A percentile compares a stretch with the other conserved stretches of the same genome.
phyloP scores from a whole-genome alignment of 441 rosid species.

The Metrosideros polymorpha region DNA sequence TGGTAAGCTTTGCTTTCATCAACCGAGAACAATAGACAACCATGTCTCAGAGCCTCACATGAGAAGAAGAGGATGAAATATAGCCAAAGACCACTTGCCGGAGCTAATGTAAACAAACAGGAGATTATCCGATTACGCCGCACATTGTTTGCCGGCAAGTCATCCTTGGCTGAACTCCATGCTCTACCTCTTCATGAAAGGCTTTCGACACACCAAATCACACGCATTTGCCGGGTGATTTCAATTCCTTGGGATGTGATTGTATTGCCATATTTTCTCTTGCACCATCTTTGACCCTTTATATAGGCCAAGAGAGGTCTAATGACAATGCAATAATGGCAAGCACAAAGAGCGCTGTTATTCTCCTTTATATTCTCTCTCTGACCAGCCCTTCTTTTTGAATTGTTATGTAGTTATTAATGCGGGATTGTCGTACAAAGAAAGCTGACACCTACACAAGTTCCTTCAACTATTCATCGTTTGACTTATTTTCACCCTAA shows the following conservation, averaged over 20 bases:
- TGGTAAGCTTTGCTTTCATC: background rate
- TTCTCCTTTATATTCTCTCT: background rate
- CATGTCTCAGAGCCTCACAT: background rate
- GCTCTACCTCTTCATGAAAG: slow-evolving; percentile 20
- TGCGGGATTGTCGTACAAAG: background rate
- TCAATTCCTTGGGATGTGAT: background rate
- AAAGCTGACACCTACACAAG: background rate
- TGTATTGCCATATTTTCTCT: background rate
- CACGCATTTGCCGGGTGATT: background rate
- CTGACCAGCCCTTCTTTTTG: background rate
- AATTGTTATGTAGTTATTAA: background rate
- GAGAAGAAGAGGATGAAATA: background rate
- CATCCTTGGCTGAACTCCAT: slow-evolving; percentile 14
- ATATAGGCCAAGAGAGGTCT: background rate
- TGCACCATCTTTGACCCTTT: background rate
- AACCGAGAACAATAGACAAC: background rate
- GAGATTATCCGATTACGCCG: background rate
- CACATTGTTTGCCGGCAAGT: background rate
- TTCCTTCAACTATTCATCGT: background rate
- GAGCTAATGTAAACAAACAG: background rate
- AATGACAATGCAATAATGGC: background rate
- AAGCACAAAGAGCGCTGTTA: background rate
- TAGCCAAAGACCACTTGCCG: background rate
- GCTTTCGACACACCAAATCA: background rate
- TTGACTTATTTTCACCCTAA: background rate